Conservation (phyloP, 2,329 filamentous ascomycete genomes). For the Celoporthe dispersa region DNA sequence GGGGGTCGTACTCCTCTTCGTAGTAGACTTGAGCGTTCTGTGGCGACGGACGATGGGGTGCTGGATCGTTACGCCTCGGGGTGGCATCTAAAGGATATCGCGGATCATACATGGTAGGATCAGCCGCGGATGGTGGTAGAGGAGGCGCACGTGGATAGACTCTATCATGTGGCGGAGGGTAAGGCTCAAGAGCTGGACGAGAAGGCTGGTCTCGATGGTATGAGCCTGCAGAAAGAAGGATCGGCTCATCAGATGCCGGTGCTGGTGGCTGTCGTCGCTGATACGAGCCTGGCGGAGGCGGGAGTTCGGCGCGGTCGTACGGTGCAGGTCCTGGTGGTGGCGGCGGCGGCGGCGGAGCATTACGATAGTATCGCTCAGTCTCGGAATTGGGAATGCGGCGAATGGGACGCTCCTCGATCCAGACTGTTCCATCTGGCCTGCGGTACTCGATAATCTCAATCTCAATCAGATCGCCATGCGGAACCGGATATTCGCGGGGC, state of each 20-base stretch:
- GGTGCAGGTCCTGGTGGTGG: slow-evolving; percentile 22
- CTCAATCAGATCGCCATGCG: slow-evolving; percentile 37
- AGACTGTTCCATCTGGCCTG: slow-evolving; percentile 51
- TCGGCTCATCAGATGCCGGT: not conserved
- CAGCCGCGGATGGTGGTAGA: not conserved
- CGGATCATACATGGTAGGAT: slow-evolving; percentile 28
- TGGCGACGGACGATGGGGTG: slow-evolving; percentile 22
- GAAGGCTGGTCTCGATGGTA: not conserved
- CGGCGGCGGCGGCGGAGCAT: slow-evolving; percentile 1
- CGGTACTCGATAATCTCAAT: slow-evolving; percentile 53
- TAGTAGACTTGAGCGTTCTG: slow-evolving; percentile 32
- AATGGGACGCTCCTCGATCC: slow-evolving; percentile 47
- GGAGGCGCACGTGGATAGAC: slow-evolving; percentile 24
- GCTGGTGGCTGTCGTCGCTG: slow-evolving; percentile 25
- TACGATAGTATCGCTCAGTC: slow-evolving; percentile 31
- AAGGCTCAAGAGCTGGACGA: slow-evolving; percentile 12
- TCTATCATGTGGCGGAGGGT: slow-evolving; percentile 21
- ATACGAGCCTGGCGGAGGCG: not conserved
- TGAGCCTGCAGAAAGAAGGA: slow-evolving; percentile 9
- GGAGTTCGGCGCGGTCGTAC: slow-evolving; percentile 22
- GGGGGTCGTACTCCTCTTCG: slow-evolving; percentile 49
- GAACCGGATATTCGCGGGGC: slow-evolving; percentile 13
- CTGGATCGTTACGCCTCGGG: slow-evolving; percentile 18
- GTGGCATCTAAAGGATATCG: slow-evolving; percentile 23
- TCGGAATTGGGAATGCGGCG: slow-evolving; percentile 38